Percentiles rank a stretch among this genome's conserved stretches.
These are phyloP conservation scores for Mycena maculata DNA, from an alignment of 768 basidiomycete species.

Conservation along the genomic window DNA sequence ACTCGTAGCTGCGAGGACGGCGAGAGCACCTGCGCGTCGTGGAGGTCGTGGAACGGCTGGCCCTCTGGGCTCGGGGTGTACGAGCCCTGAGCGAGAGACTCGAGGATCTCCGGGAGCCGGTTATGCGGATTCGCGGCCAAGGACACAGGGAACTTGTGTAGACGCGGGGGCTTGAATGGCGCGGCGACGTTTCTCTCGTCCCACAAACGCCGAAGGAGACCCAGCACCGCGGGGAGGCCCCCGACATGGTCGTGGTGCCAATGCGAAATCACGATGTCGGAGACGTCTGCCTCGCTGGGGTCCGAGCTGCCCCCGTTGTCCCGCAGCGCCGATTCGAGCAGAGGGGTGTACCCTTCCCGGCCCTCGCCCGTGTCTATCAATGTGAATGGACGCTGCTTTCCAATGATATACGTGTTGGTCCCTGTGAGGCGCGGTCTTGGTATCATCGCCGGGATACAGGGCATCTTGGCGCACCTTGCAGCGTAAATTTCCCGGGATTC, in stretches of 20 bases:
- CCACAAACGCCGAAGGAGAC: slow-evolving; percentile 75
- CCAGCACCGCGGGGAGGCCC: slow-evolving; percentile 78
- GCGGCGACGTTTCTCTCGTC: slow-evolving; percentile 54
- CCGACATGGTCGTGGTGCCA: slow-evolving; percentile 89
- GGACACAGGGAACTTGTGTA: slow-evolving; percentile 76
- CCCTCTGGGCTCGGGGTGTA: slow-evolving; percentile 60
- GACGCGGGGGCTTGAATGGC: slow-evolving; percentile 72
- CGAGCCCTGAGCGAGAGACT: slow-evolving; percentile 54
- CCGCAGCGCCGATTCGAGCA: slow-evolving; percentile 72
- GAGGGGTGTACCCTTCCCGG: slow-evolving; percentile 69
- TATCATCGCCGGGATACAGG: neutral
- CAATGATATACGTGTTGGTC: slow-evolving; percentile 91
- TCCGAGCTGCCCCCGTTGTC: slow-evolving; percentile 45
- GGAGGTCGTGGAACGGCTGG: slow-evolving; percentile 65
- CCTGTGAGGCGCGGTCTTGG: slow-evolving; percentile 64
- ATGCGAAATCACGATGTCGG: slow-evolving; percentile 93
- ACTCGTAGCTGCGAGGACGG: slow-evolving; percentile 64
- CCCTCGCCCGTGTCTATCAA: slow-evolving; percentile 91
- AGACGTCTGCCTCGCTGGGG: slow-evolving; percentile 66
- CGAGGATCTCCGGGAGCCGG: slow-evolving; percentile 53
- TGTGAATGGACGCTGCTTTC: slow-evolving; percentile 74
- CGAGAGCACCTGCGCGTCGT: slow-evolving; percentile 63
- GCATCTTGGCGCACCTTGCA: slow-evolving; percentile 65
- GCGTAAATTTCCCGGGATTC: slow-evolving; percentile 91
- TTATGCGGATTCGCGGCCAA: slow-evolving; percentile 38